Conservation (phyloP, 352 stramenopile species). For the Globisporangium middletonii region DNA sequence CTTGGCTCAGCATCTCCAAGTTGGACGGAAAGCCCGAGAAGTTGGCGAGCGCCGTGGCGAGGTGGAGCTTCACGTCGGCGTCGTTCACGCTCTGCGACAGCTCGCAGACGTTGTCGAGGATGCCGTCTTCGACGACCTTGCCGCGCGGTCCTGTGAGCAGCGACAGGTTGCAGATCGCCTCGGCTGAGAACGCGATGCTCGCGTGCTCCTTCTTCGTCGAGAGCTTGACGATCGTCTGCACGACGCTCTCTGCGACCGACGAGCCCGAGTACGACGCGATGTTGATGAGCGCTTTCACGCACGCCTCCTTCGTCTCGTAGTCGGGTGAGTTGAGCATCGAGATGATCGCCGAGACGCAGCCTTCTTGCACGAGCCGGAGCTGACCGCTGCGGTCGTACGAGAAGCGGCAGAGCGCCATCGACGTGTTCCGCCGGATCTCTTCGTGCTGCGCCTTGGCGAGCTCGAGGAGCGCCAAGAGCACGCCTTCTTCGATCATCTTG, state of each 20-base stretch:
- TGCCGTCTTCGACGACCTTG: constrained; percentile 75
- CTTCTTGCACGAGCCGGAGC: constrained; percentile 71
- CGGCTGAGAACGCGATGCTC: constrained; percentile 50
- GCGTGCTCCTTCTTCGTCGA: constrained; percentile 55
- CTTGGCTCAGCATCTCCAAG: constrained; percentile 58
- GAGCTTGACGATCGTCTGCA: constrained; percentile 74
- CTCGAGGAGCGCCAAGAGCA: constrained; percentile 62
- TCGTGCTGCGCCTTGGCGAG: constrained; percentile 75
- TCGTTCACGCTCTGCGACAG: constrained; percentile 38
- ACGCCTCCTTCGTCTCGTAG: constrained; percentile 75
- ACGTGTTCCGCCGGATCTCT: constrained; percentile 78
- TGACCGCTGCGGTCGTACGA: constrained; percentile 71
- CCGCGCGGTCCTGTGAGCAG: constrained; percentile 54
- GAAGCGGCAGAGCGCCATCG: constrained; percentile 76
- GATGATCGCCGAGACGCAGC: constrained; percentile 75
- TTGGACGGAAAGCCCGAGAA: constrained; percentile 70
- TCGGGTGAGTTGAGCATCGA: constrained; percentile 82
- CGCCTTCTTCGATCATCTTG: constrained; percentile 72
- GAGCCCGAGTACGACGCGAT: constrained; percentile 63
- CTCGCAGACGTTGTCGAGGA: constrained; percentile 72
- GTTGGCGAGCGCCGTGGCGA: constrained; percentile 75
- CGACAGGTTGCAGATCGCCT: constrained; percentile 78
- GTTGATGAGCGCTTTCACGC: constrained; percentile 83
- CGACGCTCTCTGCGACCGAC: constrained; percentile 62
- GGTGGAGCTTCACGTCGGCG: constrained; percentile 39